Percentiles rank a stretch among this genome's conserved stretches.
Evolutionary conservation across 345 rosid genomes (phyloP).

Genomic region (Eucalyptus pauciflora): DNA sequence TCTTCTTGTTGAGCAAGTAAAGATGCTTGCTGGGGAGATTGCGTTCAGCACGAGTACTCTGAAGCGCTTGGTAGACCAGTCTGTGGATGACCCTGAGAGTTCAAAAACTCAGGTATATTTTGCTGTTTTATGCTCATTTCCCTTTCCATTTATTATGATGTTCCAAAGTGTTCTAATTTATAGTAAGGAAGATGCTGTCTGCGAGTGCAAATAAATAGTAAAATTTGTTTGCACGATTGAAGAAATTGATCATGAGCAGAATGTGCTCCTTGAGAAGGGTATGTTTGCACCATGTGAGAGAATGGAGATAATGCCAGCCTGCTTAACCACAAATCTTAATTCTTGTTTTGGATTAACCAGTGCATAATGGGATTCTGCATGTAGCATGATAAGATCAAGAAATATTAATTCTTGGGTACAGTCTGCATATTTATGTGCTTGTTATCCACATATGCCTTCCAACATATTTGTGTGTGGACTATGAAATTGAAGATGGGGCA

Average conservation of each 20-base stretch:
- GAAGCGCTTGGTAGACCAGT: conserved; percentile 91
- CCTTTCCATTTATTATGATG: background rate
- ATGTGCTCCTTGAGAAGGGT: background rate
- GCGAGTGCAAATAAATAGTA: background rate
- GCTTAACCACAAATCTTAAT: background rate
- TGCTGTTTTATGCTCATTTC: background rate
- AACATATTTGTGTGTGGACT: background rate
- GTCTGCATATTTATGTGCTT: background rate
- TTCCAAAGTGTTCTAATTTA: background rate
- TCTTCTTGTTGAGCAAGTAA: conserved; percentile 95
- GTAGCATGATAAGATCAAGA: background rate
- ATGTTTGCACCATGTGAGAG: background rate
- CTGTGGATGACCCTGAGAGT: conserved; percentile 74
- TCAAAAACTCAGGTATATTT: conserved; percentile 60
- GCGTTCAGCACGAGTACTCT: conserved; percentile 90
- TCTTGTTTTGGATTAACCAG: background rate
- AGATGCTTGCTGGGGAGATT: conserved; percentile 98
- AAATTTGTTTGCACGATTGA: background rate
- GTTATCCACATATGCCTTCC: background rate
- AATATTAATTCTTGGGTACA: background rate
- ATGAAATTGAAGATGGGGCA: background rate
- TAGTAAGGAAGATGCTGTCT: background rate
- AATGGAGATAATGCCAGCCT: background rate
- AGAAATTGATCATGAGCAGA: background rate
- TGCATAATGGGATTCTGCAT: background rate